Evolutionary conservation across 192 early-diverging fungal genomes (phyloP).

Genomic region (Entomortierella lignicola): DNA sequence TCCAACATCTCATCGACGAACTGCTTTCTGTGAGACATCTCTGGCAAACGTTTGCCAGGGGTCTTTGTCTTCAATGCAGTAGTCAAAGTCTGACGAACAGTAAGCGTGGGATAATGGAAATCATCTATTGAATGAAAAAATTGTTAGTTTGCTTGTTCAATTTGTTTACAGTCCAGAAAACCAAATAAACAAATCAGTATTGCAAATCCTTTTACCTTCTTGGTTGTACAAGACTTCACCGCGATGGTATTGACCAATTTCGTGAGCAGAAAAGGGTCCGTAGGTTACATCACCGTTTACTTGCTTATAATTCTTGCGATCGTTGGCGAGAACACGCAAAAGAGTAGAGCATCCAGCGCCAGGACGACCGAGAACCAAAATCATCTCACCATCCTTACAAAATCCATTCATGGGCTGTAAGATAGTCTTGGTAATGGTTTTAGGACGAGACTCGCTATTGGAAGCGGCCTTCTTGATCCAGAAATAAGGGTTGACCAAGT

Average conservation of each 20-base stretch:
- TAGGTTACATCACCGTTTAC: slow-evolving; percentile 70
- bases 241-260: slow-evolving; percentile 72
- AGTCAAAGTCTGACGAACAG: slow-evolving; percentile 80
- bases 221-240: slow-evolving; percentile 84
- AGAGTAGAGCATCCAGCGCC: slow-evolving; percentile 77
- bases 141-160: too few relatives aligned
- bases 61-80: slow-evolving; percentile 83
- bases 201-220: slow-evolving; percentile 72
- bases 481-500: slow-evolving; percentile 53
- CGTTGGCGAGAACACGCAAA: slow-evolving; percentile 69
- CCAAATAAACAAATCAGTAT: too few relatives aligned
- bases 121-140: slow-evolving; percentile 60
- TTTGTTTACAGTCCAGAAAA: too few relatives aligned
- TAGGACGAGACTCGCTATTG: slow-evolving; percentile 13
- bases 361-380: slow-evolving; percentile 76
- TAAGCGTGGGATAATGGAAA: slow-evolving; percentile 81
- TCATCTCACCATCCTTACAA: slow-evolving; percentile 81
- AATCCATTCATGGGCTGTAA: slow-evolving; percentile 71
- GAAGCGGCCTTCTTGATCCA: slow-evolving; percentile 52
- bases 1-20: slow-evolving; percentile 66
- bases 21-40: slow-evolving; percentile 56
- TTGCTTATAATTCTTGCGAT: slow-evolving; percentile 60
- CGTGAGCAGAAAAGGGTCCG: slow-evolving; percentile 72
- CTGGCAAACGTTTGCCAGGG: slow-evolving; percentile 67
- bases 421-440: slow-evolving; percentile 58